Conservation (phyloP, 83 land plant species). For the Picea abies region DNA sequence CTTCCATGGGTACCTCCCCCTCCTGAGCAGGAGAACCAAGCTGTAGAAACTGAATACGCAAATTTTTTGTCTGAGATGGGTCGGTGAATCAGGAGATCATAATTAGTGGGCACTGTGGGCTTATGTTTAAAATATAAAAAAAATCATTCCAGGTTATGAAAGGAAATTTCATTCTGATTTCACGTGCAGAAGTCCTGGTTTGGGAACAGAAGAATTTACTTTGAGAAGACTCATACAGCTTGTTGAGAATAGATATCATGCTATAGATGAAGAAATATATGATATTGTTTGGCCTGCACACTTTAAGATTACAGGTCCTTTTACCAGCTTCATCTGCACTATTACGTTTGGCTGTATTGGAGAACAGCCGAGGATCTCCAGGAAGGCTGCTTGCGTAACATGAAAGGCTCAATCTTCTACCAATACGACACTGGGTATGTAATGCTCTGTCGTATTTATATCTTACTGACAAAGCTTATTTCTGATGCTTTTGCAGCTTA, state of each 20-base stretch:
- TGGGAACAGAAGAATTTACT: background rate
- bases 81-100: background rate
- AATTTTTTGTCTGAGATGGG: constrained; percentile 90
- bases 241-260: background rate
- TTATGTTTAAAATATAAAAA: background rate
- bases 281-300: too few relatives aligned
- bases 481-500: constrained; percentile 1
- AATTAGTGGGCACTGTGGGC: background rate
- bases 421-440: background rate
- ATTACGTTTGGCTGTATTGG: too few relatives aligned
- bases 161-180: background rate
- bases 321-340: too few relatives aligned
- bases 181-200: background rate
- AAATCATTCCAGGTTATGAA: background rate
- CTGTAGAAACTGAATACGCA: constrained; percentile 81
- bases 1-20: constrained; percentile 32
- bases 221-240: background rate
- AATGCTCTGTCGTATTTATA: background rate
- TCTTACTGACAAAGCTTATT: background rate
- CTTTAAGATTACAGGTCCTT: background rate
- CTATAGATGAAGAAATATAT: background rate
- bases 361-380: too few relatives aligned
- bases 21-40: constrained; percentile 52
- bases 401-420: too few relatives aligned
- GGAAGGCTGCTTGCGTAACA: too few relatives aligned